Evolutionary conservation across 106 monocot genomes (phyloP), one percentile per base, ranked within the genome.

Genomic region (Cymbidium sinense): DNA sequence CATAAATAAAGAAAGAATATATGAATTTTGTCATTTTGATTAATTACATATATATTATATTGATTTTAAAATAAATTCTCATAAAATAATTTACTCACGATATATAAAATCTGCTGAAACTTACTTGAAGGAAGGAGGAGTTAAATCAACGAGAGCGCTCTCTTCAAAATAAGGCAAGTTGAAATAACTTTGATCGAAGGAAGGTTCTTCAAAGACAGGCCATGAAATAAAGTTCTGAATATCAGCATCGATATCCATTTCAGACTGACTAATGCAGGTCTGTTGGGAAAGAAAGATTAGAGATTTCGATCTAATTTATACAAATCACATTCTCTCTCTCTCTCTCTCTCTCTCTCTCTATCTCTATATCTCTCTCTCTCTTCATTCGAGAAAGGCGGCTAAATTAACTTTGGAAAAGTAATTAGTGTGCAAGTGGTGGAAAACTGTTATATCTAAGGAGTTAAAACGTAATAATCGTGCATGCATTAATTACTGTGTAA

Each of bases 391-490:
- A 13, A 47, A 47, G 47, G 47, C 47, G 47, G 61, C 21, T 62
- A 25, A 62, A 62, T 62, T 62, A 62, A 62, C 27, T 25, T 62
- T 23, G 27, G 27, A 23, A 23, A 62, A 62, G 21, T 62, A 62
- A 62, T 62, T 62, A 62, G 10, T 23, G 13, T 62, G 23, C 61
- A 3, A 62, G 54, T 19, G 54, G 12, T 21, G 54, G 8, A 17
- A 4, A 54, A 19, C 21, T 54, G 20, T 54, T 54, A 21, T 17
- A 54, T 19, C 21, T 54, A 19, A 54, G 54, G 54, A 54, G 21
- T 62, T 62, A 21, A 62, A 62, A 62, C 61, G 61, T 62, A 62
- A 23, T 21, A 27, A 62, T 62, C 61, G 61, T 62, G 61, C 61
- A 27, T 62, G 61, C 61, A 62, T 62, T 62, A 62, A 62, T 62